Conservation (phyloP, 495 filamentous ascomycete species). For the Aspergillus funiculosus region DNA sequence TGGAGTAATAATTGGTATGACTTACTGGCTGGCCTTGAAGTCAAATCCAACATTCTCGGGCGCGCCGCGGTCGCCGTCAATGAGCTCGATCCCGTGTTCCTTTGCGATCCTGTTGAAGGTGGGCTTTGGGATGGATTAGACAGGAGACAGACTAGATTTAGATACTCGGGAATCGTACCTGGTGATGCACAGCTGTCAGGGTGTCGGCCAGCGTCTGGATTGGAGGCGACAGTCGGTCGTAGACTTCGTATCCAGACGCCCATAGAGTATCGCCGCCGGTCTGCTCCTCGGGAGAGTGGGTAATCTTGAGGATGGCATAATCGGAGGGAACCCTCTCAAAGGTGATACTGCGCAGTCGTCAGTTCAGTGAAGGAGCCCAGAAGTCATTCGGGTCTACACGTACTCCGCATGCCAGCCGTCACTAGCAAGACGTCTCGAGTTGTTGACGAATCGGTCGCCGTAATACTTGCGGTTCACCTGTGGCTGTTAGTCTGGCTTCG, state of each 20-base stretch:
- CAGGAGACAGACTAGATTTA: background rate
- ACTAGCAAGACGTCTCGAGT: slow-evolving; percentile 1
- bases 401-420: slow-evolving; percentile 11
- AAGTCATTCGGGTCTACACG: background rate
- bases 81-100: slow-evolving; percentile 1
- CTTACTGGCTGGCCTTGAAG: slow-evolving; percentile 7
- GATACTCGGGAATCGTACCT: background rate
- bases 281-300: slow-evolving; percentile 1
- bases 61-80: background rate
- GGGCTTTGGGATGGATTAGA: background rate
- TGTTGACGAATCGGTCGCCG: background rate
- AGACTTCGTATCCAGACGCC: slow-evolving; percentile 10
- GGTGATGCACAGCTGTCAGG: slow-evolving; percentile 1
- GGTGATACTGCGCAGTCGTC: slow-evolving; percentile 2
- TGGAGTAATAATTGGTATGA: background rate
- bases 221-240: slow-evolving; percentile 4
- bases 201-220: background rate
- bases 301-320: slow-evolving; percentile 4
- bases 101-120: slow-evolving; percentile 5
- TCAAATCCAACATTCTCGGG: slow-evolving; percentile 6
- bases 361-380: background rate
- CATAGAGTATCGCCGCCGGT: slow-evolving; percentile 8
- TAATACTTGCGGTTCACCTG: slow-evolving; percentile 3
- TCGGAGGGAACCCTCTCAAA: slow-evolving; percentile 4
- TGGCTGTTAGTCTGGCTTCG: no score